Evolutionary conservation across 1,284 basidiomycete genomes (phyloP), one percentile per base, ranked within the genome.

Genomic region (Stygiomarasmius scandens): DNA sequence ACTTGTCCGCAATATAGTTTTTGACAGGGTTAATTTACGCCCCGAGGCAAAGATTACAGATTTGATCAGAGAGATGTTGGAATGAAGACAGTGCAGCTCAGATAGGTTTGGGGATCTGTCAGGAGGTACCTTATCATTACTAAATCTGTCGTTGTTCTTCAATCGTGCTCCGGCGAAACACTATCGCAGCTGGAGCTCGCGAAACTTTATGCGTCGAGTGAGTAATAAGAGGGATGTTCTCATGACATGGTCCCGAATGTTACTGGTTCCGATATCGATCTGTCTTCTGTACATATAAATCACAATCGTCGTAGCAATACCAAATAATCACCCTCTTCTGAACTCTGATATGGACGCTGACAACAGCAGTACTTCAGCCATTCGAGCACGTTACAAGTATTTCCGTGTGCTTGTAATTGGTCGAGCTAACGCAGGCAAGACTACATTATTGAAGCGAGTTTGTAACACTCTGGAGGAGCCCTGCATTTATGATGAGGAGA

Each of bases 401-500:
- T 53, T 53, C 44, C 56, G 56, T 23, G 25, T 58, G 19, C 44
- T 58, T n/a, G 56, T 58, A 3, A 58, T 58, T 51, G 56, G 56
- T 10, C 52, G 51, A 29, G 47, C 41, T 22, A 58, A 58, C 23
- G 50, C 56, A 19, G 56, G 56, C 29, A 58, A 58, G 51, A 58
- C 56, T 1, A 58, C 56, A 16, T 22, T 58, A 24, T 36, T 53
- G 3, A 19, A 58, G 34, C 34, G 19, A n/a, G 52, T 58, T 45
- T 48, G 50, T 34, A 29, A 53, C 16, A 58, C 50, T 12, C 43
- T 24, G 45, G 45, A 11, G 11, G 24, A 27, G 16, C 48, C 11
- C 10, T 41, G 11, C 19, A n/a, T 58, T 25, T 43, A 49, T 27
- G 32, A 52, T n/a, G 20, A 48, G n/a, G 16, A 41, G 38, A 41